Evolutionary conservation across 306 rosid genomes (phyloP).

Genomic region (Alnus glutinosa): DNA sequence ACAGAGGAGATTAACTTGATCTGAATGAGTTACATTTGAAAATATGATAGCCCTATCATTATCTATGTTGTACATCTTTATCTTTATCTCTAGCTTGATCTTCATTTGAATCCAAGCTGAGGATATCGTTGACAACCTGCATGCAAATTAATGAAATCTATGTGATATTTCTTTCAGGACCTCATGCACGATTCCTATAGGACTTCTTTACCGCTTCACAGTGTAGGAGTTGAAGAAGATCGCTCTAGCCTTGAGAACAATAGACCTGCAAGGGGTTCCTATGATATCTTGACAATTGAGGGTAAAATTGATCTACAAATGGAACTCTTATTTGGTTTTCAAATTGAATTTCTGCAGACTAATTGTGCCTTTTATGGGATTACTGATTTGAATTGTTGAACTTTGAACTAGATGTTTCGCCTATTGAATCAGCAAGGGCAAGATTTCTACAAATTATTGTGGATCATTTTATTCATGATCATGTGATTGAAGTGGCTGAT

Average conservation of each 20-base stretch:
- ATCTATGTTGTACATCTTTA: too few relatives aligned
- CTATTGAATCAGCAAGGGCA: slow-evolving; percentile 81
- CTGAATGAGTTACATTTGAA: too few relatives aligned
- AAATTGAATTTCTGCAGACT: neutral
- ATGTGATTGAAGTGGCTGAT: slow-evolving; percentile 59
- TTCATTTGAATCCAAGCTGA: too few relatives aligned
- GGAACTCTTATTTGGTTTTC: slow-evolving; percentile 1
- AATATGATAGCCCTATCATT: too few relatives aligned
- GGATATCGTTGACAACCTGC: too few relatives aligned
- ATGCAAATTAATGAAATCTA: neutral
- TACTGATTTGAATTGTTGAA: slow-evolving; percentile 23
- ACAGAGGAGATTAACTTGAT: too few relatives aligned
- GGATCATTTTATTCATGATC: slow-evolving; percentile 71
- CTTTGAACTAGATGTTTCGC: slow-evolving; percentile 65
- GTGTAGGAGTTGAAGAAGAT: slow-evolving; percentile 75
- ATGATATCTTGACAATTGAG: slow-evolving; percentile 54
- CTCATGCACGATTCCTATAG: slow-evolving; percentile 72
- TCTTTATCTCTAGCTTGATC: too few relatives aligned
- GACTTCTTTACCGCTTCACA: slow-evolving; percentile 67
- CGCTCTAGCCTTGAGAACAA: slow-evolving; percentile 68
- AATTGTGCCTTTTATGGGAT: slow-evolving; percentile 4
- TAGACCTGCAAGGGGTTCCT: slow-evolving; percentile 62
- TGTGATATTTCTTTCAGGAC: slow-evolving; percentile 37
- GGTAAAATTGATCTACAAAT: slow-evolving; percentile 39
- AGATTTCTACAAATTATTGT: slow-evolving; percentile 80